A percentile compares a stretch with the other conserved stretches of the same genome.
Conservation (phyloP, 2,329 filamentous ascomycete genomes). For the Clarireedia monteithiana region DNA sequence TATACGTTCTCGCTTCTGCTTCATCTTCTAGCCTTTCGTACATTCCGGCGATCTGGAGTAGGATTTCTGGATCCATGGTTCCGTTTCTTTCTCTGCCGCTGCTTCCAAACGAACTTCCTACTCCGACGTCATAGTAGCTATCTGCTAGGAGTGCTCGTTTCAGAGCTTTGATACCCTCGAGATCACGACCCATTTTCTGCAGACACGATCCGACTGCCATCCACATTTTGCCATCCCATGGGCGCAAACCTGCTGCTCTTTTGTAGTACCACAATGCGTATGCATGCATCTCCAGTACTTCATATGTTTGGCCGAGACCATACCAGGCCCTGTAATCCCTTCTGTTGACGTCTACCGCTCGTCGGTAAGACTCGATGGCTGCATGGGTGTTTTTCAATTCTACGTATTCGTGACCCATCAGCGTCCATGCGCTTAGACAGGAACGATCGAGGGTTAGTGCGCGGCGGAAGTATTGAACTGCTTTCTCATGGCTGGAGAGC, state of each 20-base stretch:
- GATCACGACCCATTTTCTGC: constrained; percentile 76
- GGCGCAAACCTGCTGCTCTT: constrained; percentile 83
- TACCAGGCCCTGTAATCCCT: constrained; percentile 98
- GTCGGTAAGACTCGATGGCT: constrained; percentile 91
- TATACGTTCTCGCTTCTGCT: constrained; percentile 80
- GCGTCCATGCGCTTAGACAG: constrained; percentile 91
- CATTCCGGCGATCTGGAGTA: constrained; percentile 82
- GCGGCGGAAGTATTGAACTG: constrained; percentile 93
- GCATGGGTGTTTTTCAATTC: constrained; percentile 98
- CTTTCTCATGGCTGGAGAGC: constrained; percentile 92
- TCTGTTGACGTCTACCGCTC: constrained; percentile 90
- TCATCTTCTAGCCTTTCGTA: constrained; percentile 75
- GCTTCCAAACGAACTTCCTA: constrained; percentile 34
- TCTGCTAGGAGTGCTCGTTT: constrained; percentile 88
- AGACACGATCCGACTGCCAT: constrained; percentile 89
- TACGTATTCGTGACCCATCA: constrained; percentile 98
- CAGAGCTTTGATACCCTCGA: constrained; percentile 90
- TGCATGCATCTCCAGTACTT: constrained; percentile 95
- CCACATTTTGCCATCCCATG: constrained; percentile 99
- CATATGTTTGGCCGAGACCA: constrained; percentile 91
- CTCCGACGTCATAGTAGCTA: constrained; percentile 68
- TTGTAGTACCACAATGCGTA: constrained; percentile 98
- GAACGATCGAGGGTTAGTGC: constrained; percentile 83
- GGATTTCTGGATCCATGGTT: constrained; percentile 77
- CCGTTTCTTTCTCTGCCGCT: constrained; percentile 41